These are phyloP conservation scores for Circinella minor DNA, from an alignment of 371 early-diverging fungal species.

Conservation along the genomic window DNA sequence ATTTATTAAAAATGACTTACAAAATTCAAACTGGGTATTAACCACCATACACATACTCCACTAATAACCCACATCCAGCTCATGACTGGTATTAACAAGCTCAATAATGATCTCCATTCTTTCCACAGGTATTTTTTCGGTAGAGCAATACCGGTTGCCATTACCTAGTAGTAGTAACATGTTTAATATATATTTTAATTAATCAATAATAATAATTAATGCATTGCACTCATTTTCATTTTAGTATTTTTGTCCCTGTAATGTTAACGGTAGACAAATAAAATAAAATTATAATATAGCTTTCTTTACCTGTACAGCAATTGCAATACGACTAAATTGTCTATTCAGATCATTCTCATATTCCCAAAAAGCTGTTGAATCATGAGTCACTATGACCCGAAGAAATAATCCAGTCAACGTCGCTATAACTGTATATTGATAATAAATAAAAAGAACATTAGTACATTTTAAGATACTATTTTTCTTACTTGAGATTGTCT, in stretches of 20 bases:
- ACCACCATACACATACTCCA: constrained; percentile 20
- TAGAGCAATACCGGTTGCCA: constrained; percentile 55
- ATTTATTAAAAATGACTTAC: constrained; percentile 18
- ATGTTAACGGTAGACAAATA: too few species aligned
- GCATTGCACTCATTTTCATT: not conserved
- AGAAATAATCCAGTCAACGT: constrained; percentile 80
- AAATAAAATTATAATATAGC: not conserved
- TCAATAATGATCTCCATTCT: constrained; percentile 59
- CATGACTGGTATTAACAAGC: constrained; percentile 82
- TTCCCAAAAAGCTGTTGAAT: constrained; percentile 30
- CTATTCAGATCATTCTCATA: constrained; percentile 28
- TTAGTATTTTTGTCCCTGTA: not conserved
- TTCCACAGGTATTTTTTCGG: constrained; percentile 55
- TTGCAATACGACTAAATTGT: constrained; percentile 71
- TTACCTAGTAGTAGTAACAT: constrained; percentile 17
- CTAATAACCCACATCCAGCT: constrained; percentile 55
- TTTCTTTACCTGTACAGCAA: constrained; percentile 65
- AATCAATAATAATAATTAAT: not conserved
- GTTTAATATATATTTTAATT: not conserved
- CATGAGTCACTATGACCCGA: constrained; percentile 57
- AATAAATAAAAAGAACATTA: not conserved
- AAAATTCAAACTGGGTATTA: constrained; percentile 26
- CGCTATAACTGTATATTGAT: constrained; percentile 62
- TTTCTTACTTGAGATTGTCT: not conserved
- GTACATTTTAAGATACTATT: too few species aligned